Conservation (phyloP, 768 basidiomycete genomes). For the Thelephora ganbajun region DNA sequence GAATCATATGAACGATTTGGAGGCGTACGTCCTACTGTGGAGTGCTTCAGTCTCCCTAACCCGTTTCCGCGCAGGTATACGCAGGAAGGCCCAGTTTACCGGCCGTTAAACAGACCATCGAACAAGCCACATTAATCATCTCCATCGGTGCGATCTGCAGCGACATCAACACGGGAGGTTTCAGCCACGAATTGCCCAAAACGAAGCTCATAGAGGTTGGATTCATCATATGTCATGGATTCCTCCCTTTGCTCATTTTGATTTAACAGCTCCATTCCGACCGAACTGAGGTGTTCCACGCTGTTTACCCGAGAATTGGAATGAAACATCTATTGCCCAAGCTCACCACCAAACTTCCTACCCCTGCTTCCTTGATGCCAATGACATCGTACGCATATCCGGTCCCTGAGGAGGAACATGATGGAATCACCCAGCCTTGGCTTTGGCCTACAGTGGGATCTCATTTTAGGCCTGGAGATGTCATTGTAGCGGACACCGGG, state of each 20-base stretch:
- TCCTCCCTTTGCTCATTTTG: no score
- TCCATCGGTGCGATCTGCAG: conserved; percentile 57
- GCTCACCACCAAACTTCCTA: conserved; percentile 39
- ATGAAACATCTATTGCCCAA: conserved; percentile 68
- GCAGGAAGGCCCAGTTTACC: conserved; percentile 59
- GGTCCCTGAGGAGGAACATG: conserved; percentile 35
- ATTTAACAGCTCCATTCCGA: conserved; percentile 62
- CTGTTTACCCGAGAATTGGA: conserved; percentile 47
- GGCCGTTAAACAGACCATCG: conserved; percentile 54
- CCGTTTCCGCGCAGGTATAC: conserved; percentile 40
- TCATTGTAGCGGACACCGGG: conserved; percentile 83
- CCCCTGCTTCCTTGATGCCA: conserved; percentile 24
- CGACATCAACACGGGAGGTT: conserved; percentile 86
- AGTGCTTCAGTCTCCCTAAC: no score
- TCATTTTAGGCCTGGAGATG: conserved; percentile 61
- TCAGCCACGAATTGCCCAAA: conserved; percentile 57
- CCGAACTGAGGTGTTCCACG: conserved; percentile 51
- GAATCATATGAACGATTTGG: conserved; percentile 65
- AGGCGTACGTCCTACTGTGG: conserved; percentile 40
- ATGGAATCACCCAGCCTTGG: conserved; percentile 60
- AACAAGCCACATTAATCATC: conserved; percentile 60
- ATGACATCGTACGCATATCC: conserved; percentile 29
- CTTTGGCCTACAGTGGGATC: conserved; percentile 70
- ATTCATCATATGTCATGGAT: neutral
- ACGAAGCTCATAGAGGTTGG: conserved; percentile 48